These are phyloP conservation scores for Curvularia hawaiiensis DNA, from an alignment of 2,329 filamentous ascomycete genomes.

Conservation along the genomic window DNA sequence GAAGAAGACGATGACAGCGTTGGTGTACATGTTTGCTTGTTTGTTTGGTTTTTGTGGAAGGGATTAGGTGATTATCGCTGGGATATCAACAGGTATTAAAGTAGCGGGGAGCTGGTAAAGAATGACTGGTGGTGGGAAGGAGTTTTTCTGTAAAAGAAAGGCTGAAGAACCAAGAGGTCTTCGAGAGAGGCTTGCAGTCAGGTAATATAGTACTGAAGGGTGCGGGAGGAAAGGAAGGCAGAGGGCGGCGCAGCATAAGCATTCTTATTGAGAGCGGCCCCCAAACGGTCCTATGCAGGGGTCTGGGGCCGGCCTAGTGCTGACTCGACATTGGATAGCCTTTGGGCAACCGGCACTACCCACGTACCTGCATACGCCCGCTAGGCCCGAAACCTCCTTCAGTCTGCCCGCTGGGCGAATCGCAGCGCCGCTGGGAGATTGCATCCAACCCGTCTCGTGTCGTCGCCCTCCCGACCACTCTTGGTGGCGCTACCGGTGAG, in stretches of 20 bases:
- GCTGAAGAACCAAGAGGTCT: constrained; percentile 35
- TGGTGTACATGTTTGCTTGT: constrained; percentile 39
- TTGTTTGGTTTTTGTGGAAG: constrained; percentile 4
- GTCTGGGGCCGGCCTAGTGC: constrained; percentile 13
- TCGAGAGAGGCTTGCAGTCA: constrained; percentile 15
- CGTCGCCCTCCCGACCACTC: constrained; percentile 19
- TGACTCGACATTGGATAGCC: constrained; percentile 12
- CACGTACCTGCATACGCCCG: constrained; percentile 4
- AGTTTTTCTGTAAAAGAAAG: constrained; percentile 29
- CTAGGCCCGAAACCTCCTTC: constrained; percentile 8
- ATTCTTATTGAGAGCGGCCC: constrained; percentile 29
- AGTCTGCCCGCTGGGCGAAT: constrained; percentile 20
- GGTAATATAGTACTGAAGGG: constrained; percentile 9
- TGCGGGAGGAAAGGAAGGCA: constrained; percentile 12
- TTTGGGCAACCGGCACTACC: constrained; percentile 7
- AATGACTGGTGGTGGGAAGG: constrained; percentile 21
- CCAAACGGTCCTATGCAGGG: constrained; percentile 11
- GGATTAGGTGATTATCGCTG: constrained; percentile 41
- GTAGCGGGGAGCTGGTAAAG: constrained; percentile 19
- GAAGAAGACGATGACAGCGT: constrained; percentile 55
- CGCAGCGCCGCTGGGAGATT: constrained; percentile 13
- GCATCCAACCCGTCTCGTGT: constrained; percentile 15
- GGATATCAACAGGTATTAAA: constrained; percentile 22
- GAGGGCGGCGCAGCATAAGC: constrained; percentile 9
- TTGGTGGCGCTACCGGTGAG: constrained; percentile 16